A percentile compares a stretch with the other conserved stretches of the same genome.
Evolutionary conservation across 2,329 filamentous ascomycete species (phyloP).

Genomic region (Anthostomella pinea): DNA sequence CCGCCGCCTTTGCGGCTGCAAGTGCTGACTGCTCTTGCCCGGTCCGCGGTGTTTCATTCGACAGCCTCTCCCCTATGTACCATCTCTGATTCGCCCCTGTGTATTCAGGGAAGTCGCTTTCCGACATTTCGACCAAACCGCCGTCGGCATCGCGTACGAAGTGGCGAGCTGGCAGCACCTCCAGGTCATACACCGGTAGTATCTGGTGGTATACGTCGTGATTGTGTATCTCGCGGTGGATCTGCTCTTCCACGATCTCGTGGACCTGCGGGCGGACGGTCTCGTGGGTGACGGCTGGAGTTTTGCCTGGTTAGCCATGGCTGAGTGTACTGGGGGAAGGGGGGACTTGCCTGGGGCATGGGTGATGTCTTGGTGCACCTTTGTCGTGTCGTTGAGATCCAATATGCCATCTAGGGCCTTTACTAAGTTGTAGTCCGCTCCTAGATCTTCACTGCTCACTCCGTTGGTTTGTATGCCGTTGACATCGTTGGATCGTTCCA

Average conservation of each 20-base stretch:
- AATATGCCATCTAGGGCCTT: neutral
- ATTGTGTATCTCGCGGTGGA: slow-evolving; percentile 34
- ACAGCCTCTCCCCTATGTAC: no score
- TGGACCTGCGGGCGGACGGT: slow-evolving; percentile 25
- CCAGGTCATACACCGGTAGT: slow-evolving; percentile 32
- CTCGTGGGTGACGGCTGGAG: slow-evolving; percentile 33
- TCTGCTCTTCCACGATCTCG: slow-evolving; percentile 29
- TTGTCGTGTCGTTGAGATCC: slow-evolving; percentile 6
- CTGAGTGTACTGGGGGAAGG: neutral
- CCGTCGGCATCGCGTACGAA: slow-evolving; percentile 22
- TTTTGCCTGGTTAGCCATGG: neutral
- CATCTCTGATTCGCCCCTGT: no score
- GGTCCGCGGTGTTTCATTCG: no score
- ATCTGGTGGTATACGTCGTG: slow-evolving; percentile 33
- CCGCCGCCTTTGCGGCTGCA: no score
- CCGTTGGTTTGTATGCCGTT: no score
- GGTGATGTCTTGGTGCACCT: slow-evolving; percentile 7
- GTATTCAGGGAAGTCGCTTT: no score
- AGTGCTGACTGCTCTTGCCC: no score
- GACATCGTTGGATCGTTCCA: no score
- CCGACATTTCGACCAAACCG: no score
- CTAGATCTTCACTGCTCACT: no score
- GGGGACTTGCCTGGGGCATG: slow-evolving; percentile 19
- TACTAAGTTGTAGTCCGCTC: neutral
- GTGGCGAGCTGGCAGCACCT: slow-evolving; percentile 33